phyloP scores from a whole-genome alignment of 1,284 basidiomycete species.

The Ustilago lituana region DNA sequence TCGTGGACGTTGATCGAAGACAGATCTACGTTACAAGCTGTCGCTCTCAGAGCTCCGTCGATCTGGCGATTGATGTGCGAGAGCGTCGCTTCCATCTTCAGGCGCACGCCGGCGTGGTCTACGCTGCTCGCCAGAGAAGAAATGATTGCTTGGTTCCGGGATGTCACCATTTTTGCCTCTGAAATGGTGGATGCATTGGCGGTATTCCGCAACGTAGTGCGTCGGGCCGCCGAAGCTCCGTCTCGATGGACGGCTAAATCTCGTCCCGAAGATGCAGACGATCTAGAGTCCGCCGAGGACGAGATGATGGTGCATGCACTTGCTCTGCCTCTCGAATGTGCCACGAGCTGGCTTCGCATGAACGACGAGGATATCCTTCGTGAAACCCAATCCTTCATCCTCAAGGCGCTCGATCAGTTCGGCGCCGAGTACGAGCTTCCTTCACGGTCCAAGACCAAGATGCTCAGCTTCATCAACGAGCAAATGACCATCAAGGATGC shows the following conservation, averaged over 20 bases:
- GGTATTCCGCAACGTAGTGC: constrained; percentile 50
- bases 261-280: constrained; percentile 20
- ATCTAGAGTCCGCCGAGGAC: constrained; percentile 25
- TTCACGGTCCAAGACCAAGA: constrained; percentile 38
- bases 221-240: constrained; percentile 39
- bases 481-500: constrained; percentile 56
- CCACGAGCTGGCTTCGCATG: constrained; percentile 63
- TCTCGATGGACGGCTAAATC: constrained; percentile 27
- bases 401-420: constrained; percentile 56
- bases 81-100: constrained; percentile 60
- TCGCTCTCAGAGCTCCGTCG: constrained; percentile 43
- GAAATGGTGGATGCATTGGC: constrained; percentile 61
- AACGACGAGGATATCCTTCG: constrained; percentile 65
- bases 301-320: constrained; percentile 51
- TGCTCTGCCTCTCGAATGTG: constrained; percentile 55
- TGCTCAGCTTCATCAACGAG: constrained; percentile 58
- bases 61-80: constrained; percentile 62
- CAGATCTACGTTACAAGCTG: constrained; percentile 23
- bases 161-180: constrained; percentile 61
- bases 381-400: constrained; percentile 59
- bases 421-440: constrained; percentile 48
- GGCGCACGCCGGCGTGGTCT: constrained; percentile 60
- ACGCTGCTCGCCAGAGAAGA: constrained; percentile 47
- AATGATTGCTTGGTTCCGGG: constrained; percentile 64
- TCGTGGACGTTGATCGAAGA: constrained; percentile 51